A percentile compares a stretch with the other conserved stretches of the same genome.
Conservation (phyloP, 1,284 basidiomycete genomes). For the Boletus sp. region DNA sequence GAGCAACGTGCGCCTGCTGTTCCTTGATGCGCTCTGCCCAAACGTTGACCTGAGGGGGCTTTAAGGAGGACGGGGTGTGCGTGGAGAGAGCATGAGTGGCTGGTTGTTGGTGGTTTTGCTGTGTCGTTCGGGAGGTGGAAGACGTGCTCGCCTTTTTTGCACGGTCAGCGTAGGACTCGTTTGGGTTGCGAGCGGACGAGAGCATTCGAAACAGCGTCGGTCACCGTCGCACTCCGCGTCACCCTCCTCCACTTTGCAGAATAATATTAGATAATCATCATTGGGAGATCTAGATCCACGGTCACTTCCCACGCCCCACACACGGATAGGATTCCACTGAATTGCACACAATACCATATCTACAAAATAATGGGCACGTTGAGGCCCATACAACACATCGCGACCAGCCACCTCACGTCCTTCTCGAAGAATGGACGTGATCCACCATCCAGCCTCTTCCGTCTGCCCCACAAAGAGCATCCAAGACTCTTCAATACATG, state of each 20-base stretch:
- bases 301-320: constrained; percentile 31
- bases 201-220: constrained; percentile 36
- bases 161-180: constrained; percentile 57
- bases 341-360: background rate
- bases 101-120: constrained; percentile 1
- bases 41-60: constrained; percentile 23
- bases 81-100: background rate
- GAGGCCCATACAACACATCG: constrained; percentile 32
- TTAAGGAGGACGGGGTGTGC: constrained; percentile 13
- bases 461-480: constrained; percentile 28
- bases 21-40: constrained; percentile 32
- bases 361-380: constrained; percentile 32
- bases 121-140: background rate
- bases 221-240: constrained; percentile 27
- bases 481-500: constrained; percentile 34
- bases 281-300: constrained; percentile 32
- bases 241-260: constrained; percentile 3
- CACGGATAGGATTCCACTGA: background rate
- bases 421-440: constrained; percentile 13
- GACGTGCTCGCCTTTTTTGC: constrained; percentile 43
- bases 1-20: constrained; percentile 22
- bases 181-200: constrained; percentile 35
- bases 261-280: constrained; percentile 20
- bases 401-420: constrained; percentile 6
- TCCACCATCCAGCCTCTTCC: constrained; percentile 11